phyloP scores from a whole-genome alignment of 2,329 filamentous ascomycete genomes.

The Exophiala phaeomuriformis region DNA sequence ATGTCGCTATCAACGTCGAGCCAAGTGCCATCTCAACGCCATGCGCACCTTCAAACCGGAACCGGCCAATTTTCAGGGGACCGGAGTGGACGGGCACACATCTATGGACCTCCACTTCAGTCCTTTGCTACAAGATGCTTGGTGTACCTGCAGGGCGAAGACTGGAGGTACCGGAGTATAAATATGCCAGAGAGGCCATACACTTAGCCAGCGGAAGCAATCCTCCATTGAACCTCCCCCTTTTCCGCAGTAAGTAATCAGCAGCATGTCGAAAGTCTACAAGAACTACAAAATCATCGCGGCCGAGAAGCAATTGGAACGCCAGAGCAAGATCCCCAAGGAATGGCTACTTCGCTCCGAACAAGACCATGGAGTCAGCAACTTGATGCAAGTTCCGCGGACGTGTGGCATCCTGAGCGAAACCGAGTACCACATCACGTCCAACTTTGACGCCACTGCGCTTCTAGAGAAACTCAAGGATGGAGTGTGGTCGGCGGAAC shows the following conservation, averaged over 20 bases:
- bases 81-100: background rate
- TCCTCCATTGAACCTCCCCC: background rate
- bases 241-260: background rate
- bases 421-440: slow-evolving; percentile 43
- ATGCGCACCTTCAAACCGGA: slow-evolving; percentile 2
- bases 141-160: background rate
- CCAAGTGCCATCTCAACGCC: background rate
- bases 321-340: slow-evolving; percentile 22
- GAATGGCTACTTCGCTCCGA: slow-evolving; percentile 27
- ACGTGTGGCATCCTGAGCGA: slow-evolving; percentile 40
- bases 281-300: slow-evolving; percentile 11
- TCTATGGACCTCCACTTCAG: background rate
- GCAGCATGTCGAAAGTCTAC: background rate
- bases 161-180: slow-evolving; percentile 2
- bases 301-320: slow-evolving; percentile 13
- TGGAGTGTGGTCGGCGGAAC: slow-evolving; percentile 13
- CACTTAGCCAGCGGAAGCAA: background rate
- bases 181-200: background rate
- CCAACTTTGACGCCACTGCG: slow-evolving; percentile 39
- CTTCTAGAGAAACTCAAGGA: slow-evolving; percentile 32
- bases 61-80: slow-evolving; percentile 3
- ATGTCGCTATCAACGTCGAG: background rate
- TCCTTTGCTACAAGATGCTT: background rate
- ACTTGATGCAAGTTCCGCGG: slow-evolving; percentile 33
- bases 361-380: slow-evolving; percentile 11